phyloP scores from a whole-genome alignment of 2,329 filamentous ascomycete species.

The Pleurostoma richardsiae region DNA sequence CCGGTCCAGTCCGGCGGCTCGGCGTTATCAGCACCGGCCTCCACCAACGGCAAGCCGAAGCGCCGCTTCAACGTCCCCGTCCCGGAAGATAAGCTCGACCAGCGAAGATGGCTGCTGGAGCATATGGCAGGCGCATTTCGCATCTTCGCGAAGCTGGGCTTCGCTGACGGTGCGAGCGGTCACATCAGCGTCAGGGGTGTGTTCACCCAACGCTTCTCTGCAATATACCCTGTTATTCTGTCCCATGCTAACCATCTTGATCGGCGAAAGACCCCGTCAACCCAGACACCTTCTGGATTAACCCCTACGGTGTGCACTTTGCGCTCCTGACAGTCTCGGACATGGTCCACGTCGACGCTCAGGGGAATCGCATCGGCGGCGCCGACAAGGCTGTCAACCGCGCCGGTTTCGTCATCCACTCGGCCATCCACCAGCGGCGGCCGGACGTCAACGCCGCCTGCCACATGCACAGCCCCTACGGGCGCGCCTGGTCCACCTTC shows the following conservation, averaged over 20 bases:
- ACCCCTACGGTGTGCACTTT: slow-evolving; percentile 63
- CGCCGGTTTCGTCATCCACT: slow-evolving; percentile 66
- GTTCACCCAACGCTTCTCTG: background rate
- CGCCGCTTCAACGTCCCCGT: background rate
- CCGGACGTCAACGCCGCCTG: slow-evolving; percentile 62
- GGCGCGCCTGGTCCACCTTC: slow-evolving; percentile 63
- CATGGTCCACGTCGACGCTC: slow-evolving; percentile 59
- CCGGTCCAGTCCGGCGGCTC: background rate
- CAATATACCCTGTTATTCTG: background rate
- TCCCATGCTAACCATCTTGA: background rate
- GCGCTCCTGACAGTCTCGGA: slow-evolving; percentile 59
- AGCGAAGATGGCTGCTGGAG: background rate
- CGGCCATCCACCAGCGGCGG: slow-evolving; percentile 56
- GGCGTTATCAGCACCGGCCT: background rate
- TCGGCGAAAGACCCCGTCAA: slow-evolving; percentile 19
- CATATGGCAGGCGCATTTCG: slow-evolving; percentile 12
- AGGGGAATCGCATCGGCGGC: slow-evolving; percentile 57
- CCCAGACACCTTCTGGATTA: slow-evolving; percentile 32
- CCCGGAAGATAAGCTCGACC: background rate
- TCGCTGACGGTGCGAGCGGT: slow-evolving; percentile 5
- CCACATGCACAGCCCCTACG: slow-evolving; percentile 59
- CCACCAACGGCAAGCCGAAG: background rate
- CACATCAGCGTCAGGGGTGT: slow-evolving; percentile 8
- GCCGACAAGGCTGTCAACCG: slow-evolving; percentile 57
- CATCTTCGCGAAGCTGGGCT: slow-evolving; percentile 10